Evolutionary conservation across 1,139 yeast species (phyloP), one percentile per base, ranked within the genome.

Genomic region (Hemisphaericaspora subhashii): DNA sequence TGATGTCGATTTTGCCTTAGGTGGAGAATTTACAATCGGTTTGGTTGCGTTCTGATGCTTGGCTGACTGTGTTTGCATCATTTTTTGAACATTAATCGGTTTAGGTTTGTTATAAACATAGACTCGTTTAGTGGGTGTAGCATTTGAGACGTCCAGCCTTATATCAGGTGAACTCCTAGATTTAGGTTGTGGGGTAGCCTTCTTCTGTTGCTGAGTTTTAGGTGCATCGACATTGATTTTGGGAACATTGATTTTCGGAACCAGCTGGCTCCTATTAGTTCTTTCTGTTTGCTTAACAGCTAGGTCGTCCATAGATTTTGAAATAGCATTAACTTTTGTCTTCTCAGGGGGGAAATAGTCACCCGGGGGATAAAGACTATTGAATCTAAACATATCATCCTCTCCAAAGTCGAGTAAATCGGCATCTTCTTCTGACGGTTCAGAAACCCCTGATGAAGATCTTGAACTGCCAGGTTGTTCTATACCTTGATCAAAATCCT

Each of bases 401-500:
- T 52, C 59, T 32, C 65, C 69, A 41, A 70, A 42, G 43, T 71
- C 75, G 17, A 69, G 68, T 42, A 70, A 57, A 40, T 64, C 60
- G 7, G 57, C 54, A 7, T 32, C 39, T 5, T 38, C 46, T 6
- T 39, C 45, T 4, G 33, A 30, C 10, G 44, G 42, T 22, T 41
- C 48, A 2, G 50, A 45, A n/a, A 46, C 30, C 7, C 45, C 47
- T 1, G 52, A 46, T 6, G 52, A 48, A 6, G 50, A 36, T 24
- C 51, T 35, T 13, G 52, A 48, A 29, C 53, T 54, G 18, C 51
- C 57, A 30, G 62, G 71, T 23, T 35, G 25, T 10, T 34, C 37
- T n/a, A 47, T 51, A 36, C 65, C 68, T 39, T 74, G 74, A 50
- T 76, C 81, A 43, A 76, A 76, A 46, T 73, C 80, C 31, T 61